phyloP scores from a whole-genome alignment of 805 yeast genomes.

The Spathaspora girioi region DNA sequence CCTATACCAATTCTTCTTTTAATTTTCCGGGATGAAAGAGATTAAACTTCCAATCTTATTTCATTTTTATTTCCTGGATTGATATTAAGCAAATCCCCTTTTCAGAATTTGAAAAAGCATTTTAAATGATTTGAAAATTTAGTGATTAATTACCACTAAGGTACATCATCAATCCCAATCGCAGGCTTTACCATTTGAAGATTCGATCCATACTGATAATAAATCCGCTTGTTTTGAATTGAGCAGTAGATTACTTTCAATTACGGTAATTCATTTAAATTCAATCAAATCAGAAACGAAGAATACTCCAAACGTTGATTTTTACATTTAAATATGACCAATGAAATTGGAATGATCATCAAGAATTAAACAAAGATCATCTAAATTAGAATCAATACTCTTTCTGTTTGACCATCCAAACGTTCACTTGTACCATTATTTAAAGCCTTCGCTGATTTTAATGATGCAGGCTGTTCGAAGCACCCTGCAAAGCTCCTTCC shows the following conservation, averaged over 20 bases:
- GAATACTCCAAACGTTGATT: slow-evolving; percentile 29
- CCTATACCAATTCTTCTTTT: slow-evolving; percentile 34
- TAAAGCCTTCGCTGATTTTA: too few relatives aligned
- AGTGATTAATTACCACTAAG: slow-evolving; percentile 42
- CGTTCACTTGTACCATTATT: too few relatives aligned
- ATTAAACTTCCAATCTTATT: slow-evolving; percentile 24
- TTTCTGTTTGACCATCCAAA: too few relatives aligned
- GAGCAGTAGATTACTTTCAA: slow-evolving; percentile 28
- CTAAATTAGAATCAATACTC: slow-evolving; percentile 37
- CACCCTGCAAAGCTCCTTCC: too few relatives aligned
- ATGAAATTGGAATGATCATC: slow-evolving; percentile 36
- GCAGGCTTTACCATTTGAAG: not conserved
- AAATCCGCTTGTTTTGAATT: slow-evolving; percentile 23
- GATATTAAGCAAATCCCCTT: slow-evolving; percentile 16
- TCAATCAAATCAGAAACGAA: slow-evolving; percentile 28
- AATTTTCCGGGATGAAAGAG: slow-evolving; percentile 23
- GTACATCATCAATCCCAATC: slow-evolving; percentile 43
- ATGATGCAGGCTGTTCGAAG: too few relatives aligned
- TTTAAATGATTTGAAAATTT: slow-evolving; percentile 33
- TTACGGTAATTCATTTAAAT: slow-evolving; percentile 29
- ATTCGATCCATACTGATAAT: slow-evolving; percentile 1
- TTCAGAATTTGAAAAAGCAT: slow-evolving; percentile 28
- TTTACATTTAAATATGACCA: slow-evolving; percentile 36
- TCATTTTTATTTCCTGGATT: slow-evolving; percentile 23
- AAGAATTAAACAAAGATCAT: too few relatives aligned